Percentiles rank a stretch among this genome's conserved stretches.
These are phyloP conservation scores for Laguncularia racemosa DNA, from an alignment of 345 rosid species.

Conservation along the genomic window DNA sequence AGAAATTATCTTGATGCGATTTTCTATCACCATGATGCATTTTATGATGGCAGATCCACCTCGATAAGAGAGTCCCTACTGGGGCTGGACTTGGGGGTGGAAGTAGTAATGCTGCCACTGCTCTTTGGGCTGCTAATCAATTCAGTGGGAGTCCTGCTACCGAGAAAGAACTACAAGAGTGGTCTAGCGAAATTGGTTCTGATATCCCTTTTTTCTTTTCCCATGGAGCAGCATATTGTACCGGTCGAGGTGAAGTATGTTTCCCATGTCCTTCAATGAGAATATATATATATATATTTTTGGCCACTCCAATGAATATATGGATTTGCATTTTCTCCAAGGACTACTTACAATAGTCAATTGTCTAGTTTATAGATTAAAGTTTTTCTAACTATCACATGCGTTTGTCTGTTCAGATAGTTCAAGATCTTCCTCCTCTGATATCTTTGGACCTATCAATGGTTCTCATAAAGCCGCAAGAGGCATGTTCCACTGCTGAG, in stretches of 20 bases:
- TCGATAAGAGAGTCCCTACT: slow-evolving; percentile 82
- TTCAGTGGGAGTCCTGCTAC: slow-evolving; percentile 64
- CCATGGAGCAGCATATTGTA: slow-evolving; percentile 91
- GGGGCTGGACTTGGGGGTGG: slow-evolving; percentile 99
- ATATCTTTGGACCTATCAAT: slow-evolving; percentile 62
- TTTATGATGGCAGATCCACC: slow-evolving; percentile 51
- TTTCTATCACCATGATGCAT: no score
- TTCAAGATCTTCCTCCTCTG: slow-evolving; percentile 76
- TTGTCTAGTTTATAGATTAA: no score
- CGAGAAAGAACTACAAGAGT: slow-evolving; percentile 88
- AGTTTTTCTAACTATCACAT: slow-evolving; percentile 6
- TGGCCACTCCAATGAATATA: not conserved
- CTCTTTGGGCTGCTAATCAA: slow-evolving; percentile 98
- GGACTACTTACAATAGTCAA: no score
- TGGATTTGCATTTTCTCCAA: no score
- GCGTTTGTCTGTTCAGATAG: slow-evolving; percentile 40
- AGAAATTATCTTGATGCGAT: no score
- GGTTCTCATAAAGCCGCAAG: slow-evolving; percentile 84
- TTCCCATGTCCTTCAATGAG: not conserved
- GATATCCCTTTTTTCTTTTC: slow-evolving; percentile 97
- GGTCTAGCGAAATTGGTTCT: slow-evolving; percentile 97
- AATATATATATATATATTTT: no score
- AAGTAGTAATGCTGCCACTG: slow-evolving; percentile 96
- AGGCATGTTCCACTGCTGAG: slow-evolving; percentile 89
- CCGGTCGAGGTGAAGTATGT: slow-evolving; percentile 96